These are phyloP conservation scores for Nakazawaea laoshanensis DNA, from an alignment of 805 yeast species.

Conservation along the genomic window DNA sequence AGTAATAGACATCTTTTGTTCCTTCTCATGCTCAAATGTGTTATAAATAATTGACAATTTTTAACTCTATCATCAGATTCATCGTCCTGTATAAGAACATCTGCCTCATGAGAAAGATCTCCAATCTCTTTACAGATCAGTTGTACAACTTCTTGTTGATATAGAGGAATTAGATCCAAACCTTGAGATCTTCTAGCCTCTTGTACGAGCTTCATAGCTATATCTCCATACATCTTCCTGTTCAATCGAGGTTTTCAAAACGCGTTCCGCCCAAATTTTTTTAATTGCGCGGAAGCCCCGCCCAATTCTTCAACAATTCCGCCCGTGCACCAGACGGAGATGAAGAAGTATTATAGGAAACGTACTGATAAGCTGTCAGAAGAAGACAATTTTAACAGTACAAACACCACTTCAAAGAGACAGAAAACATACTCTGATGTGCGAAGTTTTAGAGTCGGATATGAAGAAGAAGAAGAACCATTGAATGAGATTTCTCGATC, in stretches of 20 bases:
- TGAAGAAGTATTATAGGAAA: no score
- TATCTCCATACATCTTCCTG: slow-evolving; percentile 74
- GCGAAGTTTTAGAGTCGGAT: slow-evolving; percentile 18
- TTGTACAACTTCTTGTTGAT: slow-evolving; percentile 64
- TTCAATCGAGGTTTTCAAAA: not conserved
- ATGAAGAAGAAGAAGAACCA: slow-evolving; percentile 10
- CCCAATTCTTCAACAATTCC: no score
- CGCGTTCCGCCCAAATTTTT: no score
- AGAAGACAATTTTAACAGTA: no score
- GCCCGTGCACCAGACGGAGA: not conserved
- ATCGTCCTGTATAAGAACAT: slow-evolving; percentile 26
- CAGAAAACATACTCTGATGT: slow-evolving; percentile 20
- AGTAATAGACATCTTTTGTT: slow-evolving; percentile 88
- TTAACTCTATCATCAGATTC: slow-evolving; percentile 34
- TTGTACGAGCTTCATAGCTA: slow-evolving; percentile 70
- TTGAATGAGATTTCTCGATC: not conserved
- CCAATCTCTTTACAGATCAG: slow-evolving; percentile 63
- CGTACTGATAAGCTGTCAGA: slow-evolving; percentile 4
- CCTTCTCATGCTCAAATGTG: slow-evolving; percentile 70
- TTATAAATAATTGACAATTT: slow-evolving; percentile 60
- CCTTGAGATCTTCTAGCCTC: slow-evolving; percentile 78
- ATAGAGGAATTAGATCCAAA: slow-evolving; percentile 58
- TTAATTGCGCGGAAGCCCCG: no score
- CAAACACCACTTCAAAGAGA: slow-evolving; percentile 11
- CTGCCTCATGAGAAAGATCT: slow-evolving; percentile 52